These are phyloP conservation scores for Globisporangium radiosum DNA, from an alignment of 352 stramenopile genomes.

Conservation along the genomic window DNA sequence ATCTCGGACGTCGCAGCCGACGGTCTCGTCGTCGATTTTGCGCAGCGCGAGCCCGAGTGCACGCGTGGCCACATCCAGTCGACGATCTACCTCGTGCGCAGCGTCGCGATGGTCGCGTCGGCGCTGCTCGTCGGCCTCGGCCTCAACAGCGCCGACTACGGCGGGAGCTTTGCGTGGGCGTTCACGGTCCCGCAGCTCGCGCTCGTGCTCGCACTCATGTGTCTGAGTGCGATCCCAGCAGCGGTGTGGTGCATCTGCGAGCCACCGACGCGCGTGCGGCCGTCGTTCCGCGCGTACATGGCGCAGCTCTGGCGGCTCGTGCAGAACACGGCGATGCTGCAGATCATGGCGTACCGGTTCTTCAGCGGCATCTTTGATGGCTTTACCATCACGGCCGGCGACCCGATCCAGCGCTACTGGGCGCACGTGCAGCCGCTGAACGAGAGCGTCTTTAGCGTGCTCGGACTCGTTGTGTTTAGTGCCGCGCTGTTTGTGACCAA, in stretches of 20 bases:
- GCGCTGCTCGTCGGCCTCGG: conserved; percentile 28
- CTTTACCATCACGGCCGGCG: conserved; percentile 21
- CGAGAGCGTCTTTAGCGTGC: conserved; percentile 26
- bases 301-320: conserved; percentile 18
- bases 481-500: conserved; percentile 18
- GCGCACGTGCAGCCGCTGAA: conserved; percentile 28
- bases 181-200: conserved; percentile 21
- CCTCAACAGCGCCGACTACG: conserved; percentile 28
- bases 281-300: conserved; percentile 17
- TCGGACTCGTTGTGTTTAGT: conserved; percentile 23
- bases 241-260: conserved; percentile 20
- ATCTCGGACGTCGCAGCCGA: conserved; percentile 32
- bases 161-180: conserved; percentile 28
- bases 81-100: conserved; percentile 33
- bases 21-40: conserved; percentile 33
- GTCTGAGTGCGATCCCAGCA: conserved; percentile 15
- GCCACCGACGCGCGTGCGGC: background rate
- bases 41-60: conserved; percentile 28
- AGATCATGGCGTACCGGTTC: conserved; percentile 38
- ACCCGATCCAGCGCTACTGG: conserved; percentile 30
- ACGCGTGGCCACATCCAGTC: conserved; percentile 31
- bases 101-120: conserved; percentile 26
- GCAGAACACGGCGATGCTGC: conserved; percentile 29
- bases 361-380: conserved; percentile 31
- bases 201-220: conserved; percentile 16